Base-by-base conservation (phyloP, 257 asterid genomes). In the Pogostemon cablin region DNA sequence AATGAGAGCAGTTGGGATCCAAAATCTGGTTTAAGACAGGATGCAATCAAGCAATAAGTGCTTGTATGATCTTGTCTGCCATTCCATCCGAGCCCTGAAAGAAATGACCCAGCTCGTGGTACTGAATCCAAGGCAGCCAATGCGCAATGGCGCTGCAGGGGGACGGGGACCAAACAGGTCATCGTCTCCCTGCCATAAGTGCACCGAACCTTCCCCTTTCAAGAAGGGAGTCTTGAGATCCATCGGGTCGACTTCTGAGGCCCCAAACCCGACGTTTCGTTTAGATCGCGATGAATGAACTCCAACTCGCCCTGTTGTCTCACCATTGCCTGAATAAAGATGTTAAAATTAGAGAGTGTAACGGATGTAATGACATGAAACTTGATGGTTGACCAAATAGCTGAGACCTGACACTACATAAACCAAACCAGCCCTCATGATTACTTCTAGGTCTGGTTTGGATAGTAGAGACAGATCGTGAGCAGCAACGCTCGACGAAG, bases 131-230 rank as follows among this genome's bases (percentile, higher is more conserved):
- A 0, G 97, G 98, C 34, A 90, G 88, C 76, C 71, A 62, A 6
- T 74, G 56, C 34, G 84, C 87, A 53, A 90, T 77, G 81, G 7
- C 95, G 85, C 80, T 93, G 98, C 47, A 82, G 74, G 52, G 80
- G 52, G 50, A 75, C 93, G 0, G 95, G 95, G 50, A 84, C 95
- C 7, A 90, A 73, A 66, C 5, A n/a, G 5, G 62, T 93, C 98
- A 0, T 87, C 96, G 5, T 90, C 97, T 17, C 98, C 98, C 37
- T 86, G 93, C 96, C 95, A 93, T 58, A 93, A 72, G 77, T 93
- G 97, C 46, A 90, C 91, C 0, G 86, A 74, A 34, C 85, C 93
- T 77, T 77, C 91, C 35, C 85, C 58, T 2, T 85, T 74, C 12
- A 88, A 73, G 69, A 85, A 87, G 3, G 90, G 88, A 56, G 83